Conservation (phyloP, 441 rosid genomes). For the Manihot esculenta region DNA sequence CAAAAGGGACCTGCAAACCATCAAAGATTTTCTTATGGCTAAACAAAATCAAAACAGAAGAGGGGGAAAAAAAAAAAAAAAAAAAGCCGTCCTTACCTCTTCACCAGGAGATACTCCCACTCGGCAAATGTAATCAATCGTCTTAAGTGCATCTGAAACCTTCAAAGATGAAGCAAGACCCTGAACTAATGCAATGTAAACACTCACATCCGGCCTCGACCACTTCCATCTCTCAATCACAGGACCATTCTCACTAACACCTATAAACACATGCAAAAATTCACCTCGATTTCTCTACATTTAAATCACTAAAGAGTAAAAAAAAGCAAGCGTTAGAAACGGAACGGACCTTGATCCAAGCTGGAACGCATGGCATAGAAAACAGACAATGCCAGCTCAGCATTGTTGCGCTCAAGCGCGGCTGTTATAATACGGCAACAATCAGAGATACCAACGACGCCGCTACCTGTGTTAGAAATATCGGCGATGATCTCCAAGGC, state of each 20-base stretch:
- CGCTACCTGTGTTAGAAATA: conserved; percentile 32
- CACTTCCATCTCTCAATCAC: conserved; percentile 72
- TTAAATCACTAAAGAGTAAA: not conserved
- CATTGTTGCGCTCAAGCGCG: too few relatives aligned
- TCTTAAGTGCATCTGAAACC: conserved; percentile 77
- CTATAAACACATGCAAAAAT: conserved; percentile 21
- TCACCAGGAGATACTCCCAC: conserved; percentile 83
- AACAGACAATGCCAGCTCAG: too few relatives aligned
- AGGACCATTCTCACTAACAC: conserved; percentile 47
- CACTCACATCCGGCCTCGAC: conserved; percentile 79
- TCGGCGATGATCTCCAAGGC: conserved; percentile 53
- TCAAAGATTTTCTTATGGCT: not conserved
- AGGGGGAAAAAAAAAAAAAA: not conserved
- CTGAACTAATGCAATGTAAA: conserved; percentile 57
- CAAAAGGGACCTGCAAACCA: conserved; percentile 74
- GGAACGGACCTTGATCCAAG: too few relatives aligned
- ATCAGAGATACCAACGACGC: conserved; percentile 21
- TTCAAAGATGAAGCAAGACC: conserved; percentile 75
- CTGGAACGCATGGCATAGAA: too few relatives aligned
- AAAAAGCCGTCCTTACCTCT: conserved; percentile 46
- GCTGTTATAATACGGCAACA: too few relatives aligned
- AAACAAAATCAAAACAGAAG: not conserved
- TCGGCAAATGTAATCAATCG: conserved; percentile 70
- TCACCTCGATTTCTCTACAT: not conserved
- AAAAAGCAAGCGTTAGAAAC: not conserved